Conservation (phyloP, 2,329 filamentous ascomycete species). For the Atkinsonella hypoxylon region DNA sequence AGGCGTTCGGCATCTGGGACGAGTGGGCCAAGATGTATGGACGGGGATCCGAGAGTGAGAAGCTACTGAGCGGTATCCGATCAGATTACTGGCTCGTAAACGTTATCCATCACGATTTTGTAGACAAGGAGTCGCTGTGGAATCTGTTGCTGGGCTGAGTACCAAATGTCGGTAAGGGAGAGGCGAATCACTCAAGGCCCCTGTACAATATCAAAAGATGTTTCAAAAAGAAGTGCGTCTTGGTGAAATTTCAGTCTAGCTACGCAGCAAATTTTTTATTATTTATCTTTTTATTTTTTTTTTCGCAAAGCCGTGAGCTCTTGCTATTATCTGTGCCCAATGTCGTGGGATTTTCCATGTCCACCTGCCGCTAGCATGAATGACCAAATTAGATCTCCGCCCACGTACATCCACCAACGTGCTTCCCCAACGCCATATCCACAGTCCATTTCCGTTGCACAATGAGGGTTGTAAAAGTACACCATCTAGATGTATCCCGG, state of each 20-base stretch:
- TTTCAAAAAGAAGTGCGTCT: background rate
- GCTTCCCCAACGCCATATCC: too few relatives aligned
- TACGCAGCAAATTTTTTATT: too few relatives aligned
- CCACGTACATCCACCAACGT: too few relatives aligned
- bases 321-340: too few relatives aligned
- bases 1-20: slow-evolving; percentile 89
- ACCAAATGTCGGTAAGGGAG: background rate
- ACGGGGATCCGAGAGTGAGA: slow-evolving; percentile 57
- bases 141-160: slow-evolving; percentile 39
- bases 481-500: background rate
- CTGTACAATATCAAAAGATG: background rate
- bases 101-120: slow-evolving; percentile 70
- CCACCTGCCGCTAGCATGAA: too few relatives aligned
- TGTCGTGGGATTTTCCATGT: too few relatives aligned
- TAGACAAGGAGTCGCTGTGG: slow-evolving; percentile 63
- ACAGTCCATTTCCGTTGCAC: too few relatives aligned
- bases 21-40: slow-evolving; percentile 89
- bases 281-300: too few relatives aligned
- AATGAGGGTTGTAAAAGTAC: background rate
- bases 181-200: background rate
- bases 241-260: too few relatives aligned
- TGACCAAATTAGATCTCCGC: too few relatives aligned
- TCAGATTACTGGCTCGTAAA: slow-evolving; percentile 82
- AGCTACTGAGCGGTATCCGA: slow-evolving; percentile 54
- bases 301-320: too few relatives aligned